Evolutionary conservation across 2,329 filamentous ascomycete species (phyloP), one percentile per base, ranked within the genome.

Genomic region (Aureobasidium sp.): DNA sequence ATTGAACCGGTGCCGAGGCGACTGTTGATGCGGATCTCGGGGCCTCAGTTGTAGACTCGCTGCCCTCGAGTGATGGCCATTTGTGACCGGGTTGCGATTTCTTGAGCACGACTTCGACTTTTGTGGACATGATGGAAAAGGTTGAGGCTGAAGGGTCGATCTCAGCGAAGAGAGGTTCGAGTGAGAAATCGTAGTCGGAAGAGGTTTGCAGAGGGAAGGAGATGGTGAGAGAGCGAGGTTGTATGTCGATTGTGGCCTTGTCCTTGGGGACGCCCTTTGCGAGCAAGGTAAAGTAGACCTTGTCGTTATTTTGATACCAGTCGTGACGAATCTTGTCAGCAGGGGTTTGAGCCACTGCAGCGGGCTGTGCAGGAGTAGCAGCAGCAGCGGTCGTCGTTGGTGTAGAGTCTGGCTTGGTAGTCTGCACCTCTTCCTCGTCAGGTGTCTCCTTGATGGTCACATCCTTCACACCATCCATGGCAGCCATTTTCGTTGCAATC

Each of bases 51-150:
- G 30, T 14, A 37, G 61, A 65, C 49, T 72, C 69, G 16, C 71
- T 71, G 16, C 77, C 75, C 74, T 88, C 83, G 1, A 89, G 76
- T 1, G 75, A 69, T 30, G 79, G 73, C 90, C 90, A 94, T 71
- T 90, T 92, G 54, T 80, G 74, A 7, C 86, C 87, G 0, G 82
- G 73, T 1, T 73, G 79, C 44, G 80, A 77, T 73, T 96, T 96
- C 64, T 80, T 81, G 16, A 96, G 80, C 11, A 78, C 81, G 41
- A 96, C 77, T 72, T 96, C 91, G 59, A 96, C 81, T 72, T 96
- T 96, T 69, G 85, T 90, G 1, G 87, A 80, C 45, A 88, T 87
- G 59, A 95, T 82, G 1, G 79, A 82, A 66, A 78, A 83, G 48
- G 79, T 86, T 25, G 85, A 90, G 36, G 79, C 74, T 1, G 79